Evolutionary conservation across 2,329 filamentous ascomycete species (phyloP), one percentile per base, ranked within the genome.

Genomic region (Cercospora zeina): DNA sequence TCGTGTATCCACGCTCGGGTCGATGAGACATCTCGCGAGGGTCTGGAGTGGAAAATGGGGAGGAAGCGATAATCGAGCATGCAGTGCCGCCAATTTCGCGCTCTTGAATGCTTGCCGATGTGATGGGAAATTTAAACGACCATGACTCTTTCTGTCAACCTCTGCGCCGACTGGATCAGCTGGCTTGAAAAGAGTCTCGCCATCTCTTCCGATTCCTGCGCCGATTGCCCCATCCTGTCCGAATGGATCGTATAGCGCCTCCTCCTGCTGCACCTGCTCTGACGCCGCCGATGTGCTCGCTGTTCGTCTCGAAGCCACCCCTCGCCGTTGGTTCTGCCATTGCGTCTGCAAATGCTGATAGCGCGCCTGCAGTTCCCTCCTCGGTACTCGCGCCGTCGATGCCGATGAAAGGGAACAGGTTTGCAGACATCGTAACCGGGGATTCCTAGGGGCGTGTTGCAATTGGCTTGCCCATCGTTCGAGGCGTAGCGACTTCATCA

Each of bases 31-130:
- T 64, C 93, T 87, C 64, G 91, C 93, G 68, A 99, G 85, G 4
- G 90, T 93, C 79, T 95, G 84, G 63, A 96, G 79, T 36, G 95
- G 93, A 66, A 97, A 84, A 77, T 89, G 90, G 65, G 85, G 83
- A 24, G 93, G 88, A 61, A 99, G 86, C 42, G 87, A 86, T 65
- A 99, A 85, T 76, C 95, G 90, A 70, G 93, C 91, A 77, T 97
- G 93, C 50, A 99, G 86, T 67, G 95, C 93, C 67, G 92, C 87
- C 70, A 99, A 89, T 81, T 97, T 97, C 65, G 92, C 88, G 51
- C 93, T 97, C 68, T 81, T 77, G 63, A 82, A 78, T 47, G 91
- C 89, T 58, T 62, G 58, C 42, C 55, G 59, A 57, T 67, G 68
- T 55, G 67, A 64, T 36, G 73, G 69, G n/a, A 71, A 67, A 24